phyloP scores from a whole-genome alignment of 331 rosid species.

The Erythrophleum ivorense region DNA sequence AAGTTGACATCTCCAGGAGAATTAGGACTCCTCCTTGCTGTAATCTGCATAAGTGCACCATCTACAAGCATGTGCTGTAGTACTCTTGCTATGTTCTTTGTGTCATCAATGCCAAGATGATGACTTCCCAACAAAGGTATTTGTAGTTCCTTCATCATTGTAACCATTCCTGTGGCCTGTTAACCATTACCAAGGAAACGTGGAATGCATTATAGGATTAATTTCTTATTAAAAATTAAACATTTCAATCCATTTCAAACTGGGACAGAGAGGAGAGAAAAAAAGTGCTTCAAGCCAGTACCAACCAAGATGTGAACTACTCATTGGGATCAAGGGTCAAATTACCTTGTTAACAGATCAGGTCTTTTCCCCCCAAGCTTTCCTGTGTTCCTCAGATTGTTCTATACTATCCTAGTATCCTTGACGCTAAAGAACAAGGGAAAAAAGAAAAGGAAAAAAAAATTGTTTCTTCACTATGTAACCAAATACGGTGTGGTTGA shows the following conservation, averaged over 20 bases:
- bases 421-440: neutral
- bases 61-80: constrained; percentile 79
- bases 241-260: neutral
- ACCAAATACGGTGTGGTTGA: neutral
- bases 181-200: constrained; percentile 41
- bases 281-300: neutral
- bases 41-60: constrained; percentile 75
- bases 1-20: constrained; percentile 66
- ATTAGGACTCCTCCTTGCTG: constrained; percentile 68
- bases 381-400: neutral
- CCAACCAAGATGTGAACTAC: neutral
- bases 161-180: constrained; percentile 90
- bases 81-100: constrained; percentile 83
- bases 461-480: neutral
- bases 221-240: neutral
- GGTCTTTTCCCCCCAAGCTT: neutral
- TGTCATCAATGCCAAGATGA: constrained; percentile 96
- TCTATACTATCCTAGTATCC: neutral
- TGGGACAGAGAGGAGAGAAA: neutral
- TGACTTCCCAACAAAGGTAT: constrained; percentile 84
- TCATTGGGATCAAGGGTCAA: constrained; percentile 11
- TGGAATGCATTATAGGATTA: constrained; percentile 16
- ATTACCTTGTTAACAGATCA: neutral
- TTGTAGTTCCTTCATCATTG: constrained; percentile 85
- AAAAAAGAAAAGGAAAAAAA: too few relatives aligned